Base-by-base conservation (phyloP, 2,329 filamentous ascomycete genomes). In the Apiospora aurea region DNA sequence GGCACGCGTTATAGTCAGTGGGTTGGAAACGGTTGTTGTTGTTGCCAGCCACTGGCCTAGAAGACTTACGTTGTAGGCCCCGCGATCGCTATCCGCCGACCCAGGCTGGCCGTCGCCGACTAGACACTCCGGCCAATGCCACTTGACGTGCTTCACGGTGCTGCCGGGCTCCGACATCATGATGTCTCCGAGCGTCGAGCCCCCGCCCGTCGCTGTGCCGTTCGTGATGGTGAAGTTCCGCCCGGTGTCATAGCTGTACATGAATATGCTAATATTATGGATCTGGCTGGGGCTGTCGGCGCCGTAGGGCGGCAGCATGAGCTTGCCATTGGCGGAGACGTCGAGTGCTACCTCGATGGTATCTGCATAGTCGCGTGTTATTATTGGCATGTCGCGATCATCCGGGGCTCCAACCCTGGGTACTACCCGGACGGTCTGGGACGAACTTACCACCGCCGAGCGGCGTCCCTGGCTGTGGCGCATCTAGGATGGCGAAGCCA, bases 111-210 rank as follows among this genome's bases (percentile, higher is more conserved):
- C 89, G 69, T 91, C 83, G 24, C 91, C 91, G 2, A 90, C 88
- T 0, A 94, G 83, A 76, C 92, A 94, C 72, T 88, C 87, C 0
- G 92, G 92, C 91, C 91, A 94, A 26, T 88, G 83, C 90, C 92
- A 94, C 77, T 91, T 91, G 73, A 93, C 86, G 78, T 94, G 91
- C 79, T 94, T 94, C 61, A 94, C 92, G 0, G 92, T 93, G 77
- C 90, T 92, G 4, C 88, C 87, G 0, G 86, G 81, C 77, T 94
- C 91, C 74, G 91, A 88, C 41, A 82, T 79, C 83, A 94, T 87
- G 71, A 94, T 90, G 69, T 91, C 84, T 1, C 89, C 88, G 8
- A 91, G 80, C 61, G 87, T 91, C 10, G 87, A 87, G 70, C 87
- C 85, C 71, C 85, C 83, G 10, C 80, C 79, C 4, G 85, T 82